Conservation (phyloP, 805 yeast species). For the Pichia californica region DNA sequence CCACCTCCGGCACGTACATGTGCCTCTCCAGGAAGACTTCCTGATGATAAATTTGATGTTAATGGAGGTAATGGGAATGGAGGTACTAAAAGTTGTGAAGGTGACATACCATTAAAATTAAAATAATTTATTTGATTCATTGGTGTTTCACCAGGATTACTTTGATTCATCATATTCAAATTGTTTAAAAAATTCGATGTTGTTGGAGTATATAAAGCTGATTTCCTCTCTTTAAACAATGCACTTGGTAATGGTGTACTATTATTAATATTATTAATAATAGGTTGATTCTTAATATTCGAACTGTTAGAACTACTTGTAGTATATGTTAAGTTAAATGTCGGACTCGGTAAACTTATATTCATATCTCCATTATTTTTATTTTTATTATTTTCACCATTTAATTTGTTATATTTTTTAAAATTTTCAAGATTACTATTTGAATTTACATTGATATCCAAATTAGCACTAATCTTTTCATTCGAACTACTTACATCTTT, state of each 20-base stretch:
- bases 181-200: conserved; percentile 9
- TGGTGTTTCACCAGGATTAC: conserved; percentile 7
- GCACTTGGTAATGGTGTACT: conserved; percentile 6
- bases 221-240: conserved; percentile 4
- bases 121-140: conserved; percentile 20
- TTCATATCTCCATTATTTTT: not conserved
- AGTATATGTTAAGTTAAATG: conserved; percentile 4
- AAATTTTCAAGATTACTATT: not conserved
- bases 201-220: conserved; percentile 7
- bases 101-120: conserved; percentile 28
- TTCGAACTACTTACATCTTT: conserved; percentile 4
- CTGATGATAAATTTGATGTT: conserved; percentile 12
- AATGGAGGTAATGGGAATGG: conserved; percentile 20
- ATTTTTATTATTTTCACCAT: not conserved
- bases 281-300: conserved; percentile 10
- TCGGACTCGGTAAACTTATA: conserved; percentile 5
- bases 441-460: not conserved
- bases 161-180: conserved; percentile 13
- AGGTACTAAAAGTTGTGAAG: conserved; percentile 21
- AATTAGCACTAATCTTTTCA: conserved; percentile 1
- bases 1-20: not conserved
- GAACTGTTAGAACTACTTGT: conserved; percentile 7
- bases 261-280: conserved; percentile 3
- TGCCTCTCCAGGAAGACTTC: conserved; percentile 19
- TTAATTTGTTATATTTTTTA: not conserved